These are phyloP conservation scores for Dryadomyces quercivorus DNA, from an alignment of 2,329 filamentous ascomycete genomes.

Conservation along the genomic window DNA sequence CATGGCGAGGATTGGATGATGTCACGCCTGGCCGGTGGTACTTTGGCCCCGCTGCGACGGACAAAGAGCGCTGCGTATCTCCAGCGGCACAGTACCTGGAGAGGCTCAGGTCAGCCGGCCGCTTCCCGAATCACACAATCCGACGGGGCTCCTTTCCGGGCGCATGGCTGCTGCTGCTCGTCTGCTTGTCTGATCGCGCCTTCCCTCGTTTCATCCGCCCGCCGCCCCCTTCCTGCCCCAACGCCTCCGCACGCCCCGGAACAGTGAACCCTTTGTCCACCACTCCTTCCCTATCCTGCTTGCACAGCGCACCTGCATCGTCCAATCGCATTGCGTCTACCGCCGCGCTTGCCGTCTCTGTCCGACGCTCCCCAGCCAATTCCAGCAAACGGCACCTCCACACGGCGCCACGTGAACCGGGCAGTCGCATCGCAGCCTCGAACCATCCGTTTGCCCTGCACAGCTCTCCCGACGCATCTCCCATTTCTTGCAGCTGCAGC, in stretches of 20 bases:
- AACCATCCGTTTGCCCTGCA: background rate
- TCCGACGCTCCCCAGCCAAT: background rate
- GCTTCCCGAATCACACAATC: background rate
- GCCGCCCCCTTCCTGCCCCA: background rate
- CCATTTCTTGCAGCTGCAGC: too few relatives aligned
- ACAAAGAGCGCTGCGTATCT: background rate
- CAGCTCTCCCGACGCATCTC: background rate
- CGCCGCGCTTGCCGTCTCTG: background rate
- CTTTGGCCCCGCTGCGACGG: background rate
- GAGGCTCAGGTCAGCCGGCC: background rate
- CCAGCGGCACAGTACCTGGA: background rate
- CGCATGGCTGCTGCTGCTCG: too few relatives aligned
- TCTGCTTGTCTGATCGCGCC: background rate
- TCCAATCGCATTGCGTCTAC: background rate
- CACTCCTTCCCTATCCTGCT: background rate
- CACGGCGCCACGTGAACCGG: constrained; percentile 1
- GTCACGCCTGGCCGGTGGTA: background rate
- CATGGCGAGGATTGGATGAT: background rate
- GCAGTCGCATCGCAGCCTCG: background rate
- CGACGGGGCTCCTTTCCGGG: background rate
- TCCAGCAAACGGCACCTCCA: background rate
- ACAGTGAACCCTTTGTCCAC: background rate
- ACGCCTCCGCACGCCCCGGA: background rate
- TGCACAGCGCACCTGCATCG: background rate
- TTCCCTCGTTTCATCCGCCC: background rate